Percentiles rank a stretch among this genome's conserved stretches.
These are phyloP conservation scores for Amesomyces nigricolor DNA, from an alignment of 2,329 filamentous ascomycete species.

Conservation along the genomic window DNA sequence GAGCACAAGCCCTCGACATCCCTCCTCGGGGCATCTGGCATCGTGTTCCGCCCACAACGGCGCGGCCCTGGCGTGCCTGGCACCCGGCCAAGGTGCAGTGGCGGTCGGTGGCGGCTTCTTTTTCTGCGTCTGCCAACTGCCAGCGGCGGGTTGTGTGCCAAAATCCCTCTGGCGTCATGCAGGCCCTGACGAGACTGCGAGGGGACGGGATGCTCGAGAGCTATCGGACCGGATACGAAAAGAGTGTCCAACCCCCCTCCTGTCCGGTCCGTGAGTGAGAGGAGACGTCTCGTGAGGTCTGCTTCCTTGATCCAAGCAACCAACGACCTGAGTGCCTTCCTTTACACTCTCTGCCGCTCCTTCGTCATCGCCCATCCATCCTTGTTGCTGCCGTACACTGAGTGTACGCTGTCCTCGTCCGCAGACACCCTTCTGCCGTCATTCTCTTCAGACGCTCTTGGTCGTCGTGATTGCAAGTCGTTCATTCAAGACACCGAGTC, in stretches of 20 bases:
- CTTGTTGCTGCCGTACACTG: background rate
- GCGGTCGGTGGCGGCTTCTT: conserved; percentile 2
- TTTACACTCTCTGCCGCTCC: background rate
- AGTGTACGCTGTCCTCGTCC: background rate
- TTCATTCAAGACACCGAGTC: background rate
- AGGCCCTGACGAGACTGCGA: background rate
- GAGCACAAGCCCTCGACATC: conserved; percentile 12
- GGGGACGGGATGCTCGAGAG: too few species aligned
- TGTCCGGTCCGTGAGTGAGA: too few species aligned
- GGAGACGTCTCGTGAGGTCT: background rate
- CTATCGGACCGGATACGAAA: too few species aligned
- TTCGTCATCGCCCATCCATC: background rate
- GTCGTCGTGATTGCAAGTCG: background rate
- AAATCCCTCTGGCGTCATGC: conserved; percentile 16
- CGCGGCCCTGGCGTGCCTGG: too few species aligned
- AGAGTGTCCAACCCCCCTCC: too few species aligned
- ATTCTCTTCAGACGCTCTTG: background rate
- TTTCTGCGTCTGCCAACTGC: background rate
- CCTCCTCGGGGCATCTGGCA: conserved; percentile 1
- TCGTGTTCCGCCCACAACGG: background rate
- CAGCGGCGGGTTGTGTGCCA: conserved; percentile 6
- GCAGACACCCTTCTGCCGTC: background rate
- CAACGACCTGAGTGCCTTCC: background rate
- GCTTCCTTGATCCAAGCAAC: conserved; percentile 1
- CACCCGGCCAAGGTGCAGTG: too few species aligned